Conservation (phyloP, 345 rosid species). For the Tarenaya hassleriana region DNA sequence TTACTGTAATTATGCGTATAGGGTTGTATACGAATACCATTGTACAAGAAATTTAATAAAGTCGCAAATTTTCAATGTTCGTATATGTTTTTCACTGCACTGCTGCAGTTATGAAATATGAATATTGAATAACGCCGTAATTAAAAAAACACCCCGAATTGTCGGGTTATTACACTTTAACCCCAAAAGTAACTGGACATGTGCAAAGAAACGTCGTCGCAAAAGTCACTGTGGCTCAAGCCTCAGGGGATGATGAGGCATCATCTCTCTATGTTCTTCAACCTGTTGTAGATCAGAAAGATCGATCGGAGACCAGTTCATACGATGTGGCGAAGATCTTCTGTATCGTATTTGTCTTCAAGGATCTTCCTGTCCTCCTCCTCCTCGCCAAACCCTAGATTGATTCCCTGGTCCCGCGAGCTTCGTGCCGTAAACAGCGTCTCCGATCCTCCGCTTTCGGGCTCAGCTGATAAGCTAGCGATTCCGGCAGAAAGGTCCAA, state of each 20-base stretch:
- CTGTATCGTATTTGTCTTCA: slow-evolving; percentile 27
- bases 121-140: no score
- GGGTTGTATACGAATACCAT: slow-evolving; percentile 23
- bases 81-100: no score
- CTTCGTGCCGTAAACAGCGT: slow-evolving; percentile 20
- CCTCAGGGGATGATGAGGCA: not conserved
- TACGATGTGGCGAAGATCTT: slow-evolving; percentile 39
- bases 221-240: no score
- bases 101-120: no score
- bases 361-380: slow-evolving; percentile 27
- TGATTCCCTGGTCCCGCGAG: slow-evolving; percentile 26
- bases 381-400: slow-evolving; percentile 23
- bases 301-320: not conserved
- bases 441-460: slow-evolving; percentile 23
- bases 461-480: slow-evolving; percentile 33
- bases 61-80: no score
- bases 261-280: slow-evolving; percentile 1
- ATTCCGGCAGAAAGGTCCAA: slow-evolving; percentile 28
- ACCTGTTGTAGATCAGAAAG: slow-evolving; percentile 9
- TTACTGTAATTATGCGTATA: slow-evolving; percentile 24
- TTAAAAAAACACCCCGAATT: no score
- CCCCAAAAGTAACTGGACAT: no score
- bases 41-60: slow-evolving; percentile 18
- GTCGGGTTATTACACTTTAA: no score
- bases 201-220: no score